These are phyloP conservation scores for Pseudopyricularia cyperi DNA, from an alignment of 2,329 filamentous ascomycete species.

Conservation along the genomic window DNA sequence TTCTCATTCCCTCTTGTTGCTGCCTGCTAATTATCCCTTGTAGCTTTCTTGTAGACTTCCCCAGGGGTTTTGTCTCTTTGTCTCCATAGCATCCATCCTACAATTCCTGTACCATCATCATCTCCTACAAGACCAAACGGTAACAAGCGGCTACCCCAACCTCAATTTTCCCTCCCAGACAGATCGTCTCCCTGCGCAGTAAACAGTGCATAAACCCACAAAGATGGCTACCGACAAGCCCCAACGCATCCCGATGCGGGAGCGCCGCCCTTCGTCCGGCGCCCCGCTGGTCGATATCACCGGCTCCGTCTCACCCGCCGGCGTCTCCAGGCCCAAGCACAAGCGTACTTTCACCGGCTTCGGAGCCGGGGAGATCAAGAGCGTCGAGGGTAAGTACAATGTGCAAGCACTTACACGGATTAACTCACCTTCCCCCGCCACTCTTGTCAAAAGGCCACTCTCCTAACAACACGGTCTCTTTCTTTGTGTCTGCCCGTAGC, in stretches of 20 bases:
- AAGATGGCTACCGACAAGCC: conserved; percentile 1
- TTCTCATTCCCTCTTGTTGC: no score
- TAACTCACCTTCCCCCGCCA: no score
- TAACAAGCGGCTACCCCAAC: background rate
- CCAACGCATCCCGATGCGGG: conserved; percentile 36
- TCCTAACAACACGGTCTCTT: no score
- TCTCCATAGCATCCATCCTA: background rate
- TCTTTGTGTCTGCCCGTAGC: conserved; percentile 31
- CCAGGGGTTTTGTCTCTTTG: no score
- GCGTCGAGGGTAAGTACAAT: conserved; percentile 58
- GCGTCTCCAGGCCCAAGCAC: conserved; percentile 83
- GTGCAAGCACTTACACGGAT: no score
- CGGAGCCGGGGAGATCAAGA: conserved; percentile 82
- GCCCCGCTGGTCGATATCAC: conserved; percentile 78
- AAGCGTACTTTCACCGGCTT: conserved; percentile 95
- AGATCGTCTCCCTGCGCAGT: background rate
- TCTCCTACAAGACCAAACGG: background rate
- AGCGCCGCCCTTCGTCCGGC: conserved; percentile 70
- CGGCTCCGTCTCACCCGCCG: conserved; percentile 74
- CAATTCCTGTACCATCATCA: background rate
- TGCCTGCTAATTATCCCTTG: no score
- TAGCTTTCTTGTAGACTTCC: no score
- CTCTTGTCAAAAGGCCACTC: no score
- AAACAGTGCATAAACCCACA: background rate
- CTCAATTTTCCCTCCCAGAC: background rate